Evolutionary conservation across 352 stramenopile genomes (phyloP), one percentile per base, ranked within the genome.

Genomic region (Globisporangium solare): DNA sequence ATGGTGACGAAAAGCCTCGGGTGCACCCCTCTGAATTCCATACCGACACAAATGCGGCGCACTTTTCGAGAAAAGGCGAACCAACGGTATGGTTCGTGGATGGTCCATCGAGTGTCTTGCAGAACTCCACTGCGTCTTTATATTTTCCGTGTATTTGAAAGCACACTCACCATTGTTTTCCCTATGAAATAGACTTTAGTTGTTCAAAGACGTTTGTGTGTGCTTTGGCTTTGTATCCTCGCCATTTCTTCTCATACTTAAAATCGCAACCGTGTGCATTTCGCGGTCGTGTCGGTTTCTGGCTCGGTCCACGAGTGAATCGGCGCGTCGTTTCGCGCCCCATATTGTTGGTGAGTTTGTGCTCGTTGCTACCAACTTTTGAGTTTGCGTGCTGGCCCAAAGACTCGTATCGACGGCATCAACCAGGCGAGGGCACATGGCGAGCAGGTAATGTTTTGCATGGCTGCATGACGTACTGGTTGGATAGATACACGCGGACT

Each of bases 401-500:
- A 35, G n/a, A 50, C 13, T 47, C 39, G 21, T 1, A 11, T 35
- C 42, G 37, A 6, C 0, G 8, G 32, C n/a, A 45, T 13, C 12
- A 7, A 7, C 12, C 7, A n/a, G 39, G 12, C 13, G 18, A 43
- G 39, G 14, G 12, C 22, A 22, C 10, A 79, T 79, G 70, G 67
- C 70, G 35, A 79, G 67, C 61, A 79, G 68, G 65, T 76, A 21
- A 31, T 17, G 13, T 35, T 35, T 35, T 35, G 27, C 10, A 35
- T 35, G 6, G 5, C 27, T 10, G 5, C 27, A 35, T 10, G 27
- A 35, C 10, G 27, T 8, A 35, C 6, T 35, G 27, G 27, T 35
- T 35, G 27, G 27, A 35, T 35, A 10, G 27, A 10, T 35, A 10
- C 27, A 27, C n/a, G 42, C 40, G 31, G 15, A 14, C 11, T 43